phyloP scores from a whole-genome alignment of 1,284 basidiomycete genomes.

The Rhodotorula sp. region DNA sequence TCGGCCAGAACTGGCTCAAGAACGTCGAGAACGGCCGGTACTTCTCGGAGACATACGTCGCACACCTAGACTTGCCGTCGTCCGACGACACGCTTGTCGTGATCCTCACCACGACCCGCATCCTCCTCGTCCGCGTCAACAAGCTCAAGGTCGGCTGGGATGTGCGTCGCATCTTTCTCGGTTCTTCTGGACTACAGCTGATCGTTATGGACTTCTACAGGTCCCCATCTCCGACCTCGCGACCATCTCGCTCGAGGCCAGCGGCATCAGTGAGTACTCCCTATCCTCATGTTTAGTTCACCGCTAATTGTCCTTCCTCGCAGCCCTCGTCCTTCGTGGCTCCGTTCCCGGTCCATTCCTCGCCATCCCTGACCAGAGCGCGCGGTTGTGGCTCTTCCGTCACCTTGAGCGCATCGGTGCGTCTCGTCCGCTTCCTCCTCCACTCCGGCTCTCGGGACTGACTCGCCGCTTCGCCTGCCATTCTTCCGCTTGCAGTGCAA shows the following conservation, averaged over 20 bases:
- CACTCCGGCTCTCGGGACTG: too few relatives aligned
- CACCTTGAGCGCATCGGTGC: slow-evolving; percentile 50
- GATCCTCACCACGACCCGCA: slow-evolving; percentile 71
- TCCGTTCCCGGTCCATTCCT: slow-evolving; percentile 58
- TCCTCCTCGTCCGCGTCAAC: slow-evolving; percentile 82
- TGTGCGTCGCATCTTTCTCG: slow-evolving; percentile 32
- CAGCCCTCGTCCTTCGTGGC: slow-evolving; percentile 64
- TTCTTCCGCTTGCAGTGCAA: slow-evolving; percentile 7
- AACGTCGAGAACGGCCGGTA: slow-evolving; percentile 85
- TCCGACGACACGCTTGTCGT: slow-evolving; percentile 69
- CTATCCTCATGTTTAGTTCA: slow-evolving; percentile 62
- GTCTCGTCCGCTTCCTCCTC: too few relatives aligned
- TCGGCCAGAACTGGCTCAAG: slow-evolving; percentile 94
- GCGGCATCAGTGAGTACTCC: slow-evolving; percentile 59
- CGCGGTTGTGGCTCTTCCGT: slow-evolving; percentile 59
- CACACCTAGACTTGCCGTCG: slow-evolving; percentile 62
- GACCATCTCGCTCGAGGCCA: slow-evolving; percentile 83
- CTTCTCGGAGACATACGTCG: slow-evolving; percentile 81
- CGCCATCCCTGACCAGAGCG: slow-evolving; percentile 54
- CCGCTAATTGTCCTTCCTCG: slow-evolving; percentile 49
- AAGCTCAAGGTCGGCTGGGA: slow-evolving; percentile 89
- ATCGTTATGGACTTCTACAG: neutral
- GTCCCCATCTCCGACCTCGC: slow-evolving; percentile 75
- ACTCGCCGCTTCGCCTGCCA: too few relatives aligned
- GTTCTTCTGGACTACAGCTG: slow-evolving; percentile 47